These are phyloP conservation scores for Ophiocordyceps unilateralis DNA, from an alignment of 2,329 filamentous ascomycete species.

Conservation along the genomic window DNA sequence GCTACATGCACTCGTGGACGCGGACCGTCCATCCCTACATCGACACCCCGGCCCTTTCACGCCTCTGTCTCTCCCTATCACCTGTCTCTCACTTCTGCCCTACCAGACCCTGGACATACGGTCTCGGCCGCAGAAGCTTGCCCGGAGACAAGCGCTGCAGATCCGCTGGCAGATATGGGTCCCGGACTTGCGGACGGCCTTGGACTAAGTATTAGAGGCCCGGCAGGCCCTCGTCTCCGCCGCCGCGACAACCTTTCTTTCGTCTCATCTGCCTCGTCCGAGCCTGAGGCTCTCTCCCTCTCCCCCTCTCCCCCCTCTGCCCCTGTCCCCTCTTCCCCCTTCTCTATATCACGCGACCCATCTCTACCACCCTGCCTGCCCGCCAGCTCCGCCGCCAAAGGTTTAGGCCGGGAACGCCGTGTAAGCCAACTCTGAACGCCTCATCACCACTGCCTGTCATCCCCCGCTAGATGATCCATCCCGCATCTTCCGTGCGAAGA, in stretches of 20 bases:
- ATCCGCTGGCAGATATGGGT: constrained; percentile 3
- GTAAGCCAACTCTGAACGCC: neutral
- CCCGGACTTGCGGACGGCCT: neutral
- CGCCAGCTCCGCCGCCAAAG: neutral
- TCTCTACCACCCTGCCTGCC: neutral
- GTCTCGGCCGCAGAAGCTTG: neutral
- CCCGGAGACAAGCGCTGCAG: constrained; percentile 1
- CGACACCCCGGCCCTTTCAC: neutral
- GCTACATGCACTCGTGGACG: no score
- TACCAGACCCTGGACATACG: neutral
- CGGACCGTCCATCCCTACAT: neutral
- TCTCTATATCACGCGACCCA: neutral
- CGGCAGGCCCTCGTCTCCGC: neutral
- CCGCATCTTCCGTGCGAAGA: neutral
- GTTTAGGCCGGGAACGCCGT: neutral
- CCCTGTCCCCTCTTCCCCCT: neutral
- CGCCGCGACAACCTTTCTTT: neutral
- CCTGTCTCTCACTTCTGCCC: neutral
- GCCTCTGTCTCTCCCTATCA: neutral
- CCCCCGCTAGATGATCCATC: constrained; percentile 9
- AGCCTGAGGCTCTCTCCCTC: no score
- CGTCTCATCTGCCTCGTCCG: neutral
- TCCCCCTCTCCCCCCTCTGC: neutral
- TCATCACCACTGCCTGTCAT: neutral
- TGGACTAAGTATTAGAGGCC: constrained; percentile 4